A percentile compares a stretch with the other conserved stretches of the same genome.
These are phyloP conservation scores for Zopfochytrium polystomum DNA, from an alignment of 371 early-diverging fungal species.

Conservation along the genomic window DNA sequence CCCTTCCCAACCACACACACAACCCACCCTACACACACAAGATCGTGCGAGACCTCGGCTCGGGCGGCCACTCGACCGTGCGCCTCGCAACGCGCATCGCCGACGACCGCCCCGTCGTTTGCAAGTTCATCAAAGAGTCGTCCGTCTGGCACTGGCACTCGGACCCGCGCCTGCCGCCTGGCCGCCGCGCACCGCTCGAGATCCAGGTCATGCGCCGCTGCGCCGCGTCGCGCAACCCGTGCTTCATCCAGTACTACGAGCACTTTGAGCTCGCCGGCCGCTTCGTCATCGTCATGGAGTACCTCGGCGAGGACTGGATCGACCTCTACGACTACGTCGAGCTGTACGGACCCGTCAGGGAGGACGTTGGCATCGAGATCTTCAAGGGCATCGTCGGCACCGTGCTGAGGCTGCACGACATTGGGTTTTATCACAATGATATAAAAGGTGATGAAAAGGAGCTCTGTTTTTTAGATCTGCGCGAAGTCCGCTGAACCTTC, in stretches of 20 bases:
- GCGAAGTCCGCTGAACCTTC: background rate
- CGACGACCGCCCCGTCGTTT: slow-evolving; percentile 32
- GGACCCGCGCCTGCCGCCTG: slow-evolving; percentile 9
- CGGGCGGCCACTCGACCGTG: slow-evolving; percentile 52
- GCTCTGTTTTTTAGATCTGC: background rate
- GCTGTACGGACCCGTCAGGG: slow-evolving; percentile 44
- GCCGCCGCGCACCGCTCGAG: slow-evolving; percentile 41
- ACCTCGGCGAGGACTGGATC: slow-evolving; percentile 51
- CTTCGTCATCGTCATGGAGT: slow-evolving; percentile 51
- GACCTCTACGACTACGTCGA: slow-evolving; percentile 54
- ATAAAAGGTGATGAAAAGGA: slow-evolving; percentile 56
- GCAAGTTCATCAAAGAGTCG: slow-evolving; percentile 40
- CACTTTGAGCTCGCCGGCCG: slow-evolving; percentile 35
- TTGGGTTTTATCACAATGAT: slow-evolving; percentile 49
- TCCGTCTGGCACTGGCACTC: slow-evolving; percentile 51
- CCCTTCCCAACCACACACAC: too few relatives aligned
- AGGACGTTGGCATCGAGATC: slow-evolving; percentile 36
- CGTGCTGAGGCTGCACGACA: slow-evolving; percentile 29
- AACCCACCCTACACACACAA: too few relatives aligned
- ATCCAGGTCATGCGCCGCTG: slow-evolving; percentile 37
- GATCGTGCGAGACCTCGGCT: slow-evolving; percentile 41
- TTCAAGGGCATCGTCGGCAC: slow-evolving; percentile 43
- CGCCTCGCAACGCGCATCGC: slow-evolving; percentile 31
- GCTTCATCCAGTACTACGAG: slow-evolving; percentile 35
- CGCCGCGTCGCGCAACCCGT: slow-evolving; percentile 16